These are phyloP conservation scores for Daldinia decipiens DNA, from an alignment of 495 filamentous ascomycete genomes.

Conservation along the genomic window DNA sequence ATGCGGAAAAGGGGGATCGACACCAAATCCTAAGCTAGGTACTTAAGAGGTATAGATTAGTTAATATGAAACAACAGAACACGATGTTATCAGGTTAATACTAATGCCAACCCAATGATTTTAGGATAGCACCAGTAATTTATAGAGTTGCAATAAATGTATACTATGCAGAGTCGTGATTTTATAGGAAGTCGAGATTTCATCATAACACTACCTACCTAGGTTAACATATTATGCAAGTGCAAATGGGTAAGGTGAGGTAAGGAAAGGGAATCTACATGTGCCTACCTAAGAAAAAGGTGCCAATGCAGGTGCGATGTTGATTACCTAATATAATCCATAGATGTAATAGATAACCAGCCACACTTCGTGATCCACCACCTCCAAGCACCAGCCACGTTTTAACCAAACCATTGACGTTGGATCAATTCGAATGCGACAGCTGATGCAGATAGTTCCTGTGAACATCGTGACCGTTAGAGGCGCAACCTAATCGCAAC, in stretches of 20 bases:
- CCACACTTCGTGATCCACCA: background rate
- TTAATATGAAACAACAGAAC: conserved; percentile 14
- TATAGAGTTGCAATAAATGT: background rate
- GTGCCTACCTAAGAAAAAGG: background rate
- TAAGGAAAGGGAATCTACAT: too few relatives aligned
- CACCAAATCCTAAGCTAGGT: background rate
- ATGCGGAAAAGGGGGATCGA: conserved; percentile 5
- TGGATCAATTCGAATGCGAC: conserved; percentile 28
- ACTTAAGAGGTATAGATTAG: background rate
- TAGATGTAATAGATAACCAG: background rate
- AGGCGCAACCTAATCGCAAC: conserved; percentile 14
- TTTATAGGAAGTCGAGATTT: background rate
- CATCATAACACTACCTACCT: background rate
- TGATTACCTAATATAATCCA: background rate
- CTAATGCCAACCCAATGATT: background rate
- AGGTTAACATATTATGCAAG: background rate
- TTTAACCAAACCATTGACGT: conserved; percentile 6
- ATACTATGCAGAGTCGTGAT: background rate
- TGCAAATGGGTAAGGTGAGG: conserved; percentile 3
- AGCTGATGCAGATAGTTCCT: conserved; percentile 28
- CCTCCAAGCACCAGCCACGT: conserved; percentile 18
- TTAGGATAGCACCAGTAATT: background rate
- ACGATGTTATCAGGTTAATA: background rate
- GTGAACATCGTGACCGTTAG: conserved; percentile 20
- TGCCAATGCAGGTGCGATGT: background rate